Conservation (phyloP, 2,329 filamentous ascomycete genomes). For the Colletotrichum euphorbiae region DNA sequence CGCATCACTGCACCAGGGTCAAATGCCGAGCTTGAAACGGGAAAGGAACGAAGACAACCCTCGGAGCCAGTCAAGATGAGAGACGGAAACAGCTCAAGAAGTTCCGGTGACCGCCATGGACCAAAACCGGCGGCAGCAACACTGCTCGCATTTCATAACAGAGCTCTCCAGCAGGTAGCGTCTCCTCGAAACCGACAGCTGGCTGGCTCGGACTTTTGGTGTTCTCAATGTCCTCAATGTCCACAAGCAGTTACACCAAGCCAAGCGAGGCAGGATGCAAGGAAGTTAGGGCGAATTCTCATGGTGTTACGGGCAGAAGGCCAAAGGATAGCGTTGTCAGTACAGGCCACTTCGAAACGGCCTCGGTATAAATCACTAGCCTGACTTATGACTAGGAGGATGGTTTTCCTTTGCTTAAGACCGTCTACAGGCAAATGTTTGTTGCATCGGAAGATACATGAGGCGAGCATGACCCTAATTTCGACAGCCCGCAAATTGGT, state of each 20-base stretch:
- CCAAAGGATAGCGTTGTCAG: constrained; percentile 2
- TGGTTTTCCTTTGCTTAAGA: not conserved
- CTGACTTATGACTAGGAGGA: not conserved
- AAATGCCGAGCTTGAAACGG: no score
- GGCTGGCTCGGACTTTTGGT: constrained; percentile 13
- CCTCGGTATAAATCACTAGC: not conserved
- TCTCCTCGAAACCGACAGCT: not conserved
- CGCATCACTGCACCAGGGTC: not conserved
- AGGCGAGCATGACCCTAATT: not conserved
- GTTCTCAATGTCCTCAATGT: not conserved
- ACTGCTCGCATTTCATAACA: not conserved
- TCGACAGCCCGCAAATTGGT: not conserved
- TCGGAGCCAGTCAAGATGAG: not conserved
- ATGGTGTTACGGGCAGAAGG: not conserved
- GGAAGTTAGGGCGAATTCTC: constrained; percentile 12
- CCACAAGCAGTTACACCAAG: not conserved
- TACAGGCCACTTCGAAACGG: constrained; percentile 1
- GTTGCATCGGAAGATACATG: not conserved
- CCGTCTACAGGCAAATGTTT: not conserved
- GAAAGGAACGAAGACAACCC: not conserved
- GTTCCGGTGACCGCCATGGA: not conserved
- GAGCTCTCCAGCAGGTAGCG: not conserved
- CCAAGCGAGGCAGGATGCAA: not conserved
- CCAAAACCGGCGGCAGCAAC: not conserved
- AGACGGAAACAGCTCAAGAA: not conserved